Evolutionary conservation across 441 rosid species (phyloP), one percentile per base, ranked within the genome.

Genomic region (Lagerstroemia fauriei): DNA sequence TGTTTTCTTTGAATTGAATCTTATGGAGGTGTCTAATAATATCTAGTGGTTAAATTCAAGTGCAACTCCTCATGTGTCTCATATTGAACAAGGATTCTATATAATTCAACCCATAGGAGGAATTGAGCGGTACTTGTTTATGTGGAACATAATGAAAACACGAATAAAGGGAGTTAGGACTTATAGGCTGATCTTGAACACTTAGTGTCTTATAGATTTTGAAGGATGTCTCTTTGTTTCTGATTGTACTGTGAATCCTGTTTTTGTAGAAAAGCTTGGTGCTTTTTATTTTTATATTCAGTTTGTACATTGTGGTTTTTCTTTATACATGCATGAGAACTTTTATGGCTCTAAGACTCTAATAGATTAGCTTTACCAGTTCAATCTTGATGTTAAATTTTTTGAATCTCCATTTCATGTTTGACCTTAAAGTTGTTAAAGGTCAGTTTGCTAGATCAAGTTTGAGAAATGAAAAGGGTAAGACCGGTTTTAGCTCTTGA

Each of bases 341-440:
- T 74, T 46, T 38, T 6, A 18, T 74, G 53, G 77, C 46, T 74
- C 29, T 51, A 22, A 47, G 14, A 56, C 25, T 56, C 27, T 76
- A 14, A 7, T 12, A n/a, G 46, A 56, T 76, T 68, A 13, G 11
- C 29, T 76, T 14, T 76, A 56, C 44, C 46, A 31, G 3, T 76
- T 76, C 22, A 76, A 34, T 18, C 46, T 76, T 51, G n/a, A 76
- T 76, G 25, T 8, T 29, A 29, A 9, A 29, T 76, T 76, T 76
- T 22, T 34, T 31, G 44, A 76, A 41, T n/a, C 63, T 25, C 20
- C 51, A 50, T 10, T 76, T 14, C 2, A 1, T 31, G 31, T 38
- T 38, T 6, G 6, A 38, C 44, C 44, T 38, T 38, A 38, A 38
- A 38, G 44, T 38, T 38, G 44, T 38, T 38, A 38, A 38, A 38